Percentiles rank a stretch among this genome's conserved stretches.
phyloP scores from a whole-genome alignment of 2,329 filamentous ascomycete species.

The Aureobasidium namibiae region DNA sequence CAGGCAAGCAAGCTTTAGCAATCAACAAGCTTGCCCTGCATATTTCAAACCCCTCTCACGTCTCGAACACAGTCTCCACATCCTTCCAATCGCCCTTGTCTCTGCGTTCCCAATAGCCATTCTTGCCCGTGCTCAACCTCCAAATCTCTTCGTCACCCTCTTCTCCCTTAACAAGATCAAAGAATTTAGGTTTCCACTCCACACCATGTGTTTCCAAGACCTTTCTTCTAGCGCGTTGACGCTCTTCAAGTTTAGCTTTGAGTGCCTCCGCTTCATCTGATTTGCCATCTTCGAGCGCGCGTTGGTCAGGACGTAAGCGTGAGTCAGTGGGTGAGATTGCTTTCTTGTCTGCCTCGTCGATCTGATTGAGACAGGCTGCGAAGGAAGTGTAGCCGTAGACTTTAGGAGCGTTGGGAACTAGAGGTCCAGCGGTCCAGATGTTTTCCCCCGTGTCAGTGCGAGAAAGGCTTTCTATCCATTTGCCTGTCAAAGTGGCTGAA shows the following conservation, averaged over 20 bases:
- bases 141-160: slow-evolving; percentile 38
- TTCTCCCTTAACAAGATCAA: slow-evolving; percentile 52
- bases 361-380: slow-evolving; percentile 77
- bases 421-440: slow-evolving; percentile 68
- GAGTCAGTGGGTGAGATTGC: slow-evolving; percentile 75
- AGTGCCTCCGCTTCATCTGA: slow-evolving; percentile 75
- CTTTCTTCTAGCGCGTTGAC: slow-evolving; percentile 65
- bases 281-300: slow-evolving; percentile 71
- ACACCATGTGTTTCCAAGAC: slow-evolving; percentile 69
- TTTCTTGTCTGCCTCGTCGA: slow-evolving; percentile 68
- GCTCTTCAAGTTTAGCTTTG: slow-evolving; percentile 79
- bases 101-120: slow-evolving; percentile 90
- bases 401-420: slow-evolving; percentile 70
- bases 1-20: too few species aligned
- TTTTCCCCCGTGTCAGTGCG: slow-evolving; percentile 56
- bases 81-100: slow-evolving; percentile 57
- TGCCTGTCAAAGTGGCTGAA: slow-evolving; percentile 64
- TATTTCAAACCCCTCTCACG: background rate
- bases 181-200: slow-evolving; percentile 72
- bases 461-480: slow-evolving; percentile 71
- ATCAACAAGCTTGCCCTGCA: background rate
- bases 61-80: slow-evolving; percentile 47
- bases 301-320: slow-evolving; percentile 78
- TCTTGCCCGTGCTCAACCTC: slow-evolving; percentile 67
- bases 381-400: slow-evolving; percentile 87